These are phyloP conservation scores for Croton laevigatus DNA, from an alignment of 441 rosid species.

Conservation along the genomic window DNA sequence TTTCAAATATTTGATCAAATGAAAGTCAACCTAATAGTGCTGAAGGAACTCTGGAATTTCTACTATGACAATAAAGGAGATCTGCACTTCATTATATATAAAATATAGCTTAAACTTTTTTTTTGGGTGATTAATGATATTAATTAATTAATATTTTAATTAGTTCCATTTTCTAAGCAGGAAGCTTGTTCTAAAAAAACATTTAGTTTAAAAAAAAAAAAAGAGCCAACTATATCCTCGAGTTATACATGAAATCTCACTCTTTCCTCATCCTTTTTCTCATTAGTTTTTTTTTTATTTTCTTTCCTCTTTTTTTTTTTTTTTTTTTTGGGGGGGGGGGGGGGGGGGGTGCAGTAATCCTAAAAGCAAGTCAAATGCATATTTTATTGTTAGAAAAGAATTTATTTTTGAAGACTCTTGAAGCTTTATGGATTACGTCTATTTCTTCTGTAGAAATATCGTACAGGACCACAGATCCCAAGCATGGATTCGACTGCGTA, in stretches of 20 bases:
- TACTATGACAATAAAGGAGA: not conserved
- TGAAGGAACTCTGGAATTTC: not conserved
- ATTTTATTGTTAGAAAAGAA: not conserved
- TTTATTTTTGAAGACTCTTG: conserved; percentile 1
- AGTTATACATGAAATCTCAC: not conserved
- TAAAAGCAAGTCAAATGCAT: not conserved
- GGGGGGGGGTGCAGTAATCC: too few species aligned
- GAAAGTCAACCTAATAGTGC: not conserved
- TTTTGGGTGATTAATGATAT: conserved; percentile 7
- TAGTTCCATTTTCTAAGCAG: not conserved
- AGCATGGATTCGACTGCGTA: conserved; percentile 74
- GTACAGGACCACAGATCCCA: conserved; percentile 72
- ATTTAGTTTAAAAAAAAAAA: not conserved
- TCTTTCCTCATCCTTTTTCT: not conserved
- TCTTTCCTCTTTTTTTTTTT: too few species aligned
- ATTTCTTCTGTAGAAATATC: conserved; percentile 65
- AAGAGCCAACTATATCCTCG: too few species aligned
- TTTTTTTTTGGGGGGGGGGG: too few species aligned
- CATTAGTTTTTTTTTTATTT: not conserved
- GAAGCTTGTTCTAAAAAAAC: not conserved
- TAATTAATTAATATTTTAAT: conserved; percentile 24
- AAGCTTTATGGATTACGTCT: conserved; percentile 5
- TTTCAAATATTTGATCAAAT: not conserved
- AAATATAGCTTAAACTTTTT: not conserved
- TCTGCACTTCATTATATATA: not conserved